These are phyloP conservation scores for Mycena venus DNA, from an alignment of 768 basidiomycete species.

Conservation along the genomic window DNA sequence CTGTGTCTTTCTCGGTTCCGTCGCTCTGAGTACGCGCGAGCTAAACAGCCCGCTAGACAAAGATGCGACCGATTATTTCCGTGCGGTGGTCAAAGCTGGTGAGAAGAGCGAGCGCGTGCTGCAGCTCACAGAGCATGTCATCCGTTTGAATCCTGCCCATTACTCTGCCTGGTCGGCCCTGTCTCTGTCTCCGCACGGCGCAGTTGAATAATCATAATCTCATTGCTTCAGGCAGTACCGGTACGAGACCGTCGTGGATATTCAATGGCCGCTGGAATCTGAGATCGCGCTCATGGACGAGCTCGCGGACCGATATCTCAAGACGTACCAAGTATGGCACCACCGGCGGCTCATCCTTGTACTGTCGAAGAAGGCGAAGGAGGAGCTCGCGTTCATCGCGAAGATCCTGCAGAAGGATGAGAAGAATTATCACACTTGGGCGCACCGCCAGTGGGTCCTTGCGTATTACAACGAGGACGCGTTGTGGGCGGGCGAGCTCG, in stretches of 20 bases:
- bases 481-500: constrained; percentile 84
- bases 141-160: constrained; percentile 94
- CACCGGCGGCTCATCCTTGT: constrained; percentile 86
- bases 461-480: constrained; percentile 82
- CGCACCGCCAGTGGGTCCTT: constrained; percentile 95
- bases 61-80: constrained; percentile 94
- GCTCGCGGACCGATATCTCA: constrained; percentile 85
- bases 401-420: constrained; percentile 78
- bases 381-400: constrained; percentile 88
- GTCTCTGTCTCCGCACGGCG: background rate
- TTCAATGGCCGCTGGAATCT: constrained; percentile 74
- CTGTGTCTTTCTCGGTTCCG: constrained; percentile 44
- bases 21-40: background rate
- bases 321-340: constrained; percentile 99
- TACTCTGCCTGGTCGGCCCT: constrained; percentile 90
- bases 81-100: constrained; percentile 80
- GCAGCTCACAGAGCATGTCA: constrained; percentile 89
- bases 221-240: constrained; percentile 88
- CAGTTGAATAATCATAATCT: background rate
- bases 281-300: constrained; percentile 92
- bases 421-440: constrained; percentile 99
- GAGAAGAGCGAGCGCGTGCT: constrained; percentile 89
- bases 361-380: constrained; percentile 71
- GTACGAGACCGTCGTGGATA: constrained; percentile 84
- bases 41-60: constrained; percentile 68